Evolutionary conservation across 192 early-diverging fungal species (phyloP).

Genomic region (Entrophospora sp.): DNA sequence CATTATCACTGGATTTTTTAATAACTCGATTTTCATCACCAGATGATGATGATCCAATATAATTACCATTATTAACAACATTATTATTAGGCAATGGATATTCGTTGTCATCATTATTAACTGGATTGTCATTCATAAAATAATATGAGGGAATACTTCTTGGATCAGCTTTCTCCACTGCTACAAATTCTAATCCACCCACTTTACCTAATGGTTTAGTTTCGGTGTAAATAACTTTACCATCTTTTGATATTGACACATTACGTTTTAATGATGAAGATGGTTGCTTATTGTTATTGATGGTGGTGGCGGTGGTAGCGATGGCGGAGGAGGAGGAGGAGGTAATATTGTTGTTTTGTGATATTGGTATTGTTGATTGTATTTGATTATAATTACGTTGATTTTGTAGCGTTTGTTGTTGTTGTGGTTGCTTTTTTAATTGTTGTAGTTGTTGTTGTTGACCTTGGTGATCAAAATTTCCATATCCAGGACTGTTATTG

Average conservation of each 20-base stretch:
- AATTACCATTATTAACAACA: too few species aligned
- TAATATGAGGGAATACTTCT: not conserved
- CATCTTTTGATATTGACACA: constrained; percentile 17
- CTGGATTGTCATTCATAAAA: not conserved
- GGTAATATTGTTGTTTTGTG: not conserved
- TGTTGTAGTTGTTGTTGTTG: too few species aligned
- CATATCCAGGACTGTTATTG: too few species aligned
- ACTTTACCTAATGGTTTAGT: constrained; percentile 16
- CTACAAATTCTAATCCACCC: constrained; percentile 7
- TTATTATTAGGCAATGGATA: not conserved
- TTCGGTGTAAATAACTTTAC: constrained; percentile 9
- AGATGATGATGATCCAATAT: not conserved
- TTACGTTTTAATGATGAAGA: not conserved
- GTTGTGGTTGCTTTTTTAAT: too few species aligned
- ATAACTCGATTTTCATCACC: not conserved
- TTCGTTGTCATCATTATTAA: not conserved
- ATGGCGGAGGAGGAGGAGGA: not conserved
- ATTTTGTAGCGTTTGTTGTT: too few species aligned
- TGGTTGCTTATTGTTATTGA: not conserved
- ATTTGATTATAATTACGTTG: too few species aligned
- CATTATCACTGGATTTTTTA: not conserved
- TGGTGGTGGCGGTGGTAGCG: not conserved
- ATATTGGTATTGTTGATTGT: too few species aligned
- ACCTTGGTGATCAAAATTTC: too few species aligned
- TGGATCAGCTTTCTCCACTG: constrained; percentile 8